Evolutionary conservation across 1,139 yeast species (phyloP), one percentile per base, ranked within the genome.

Genomic region (Citeromyces siamensis): DNA sequence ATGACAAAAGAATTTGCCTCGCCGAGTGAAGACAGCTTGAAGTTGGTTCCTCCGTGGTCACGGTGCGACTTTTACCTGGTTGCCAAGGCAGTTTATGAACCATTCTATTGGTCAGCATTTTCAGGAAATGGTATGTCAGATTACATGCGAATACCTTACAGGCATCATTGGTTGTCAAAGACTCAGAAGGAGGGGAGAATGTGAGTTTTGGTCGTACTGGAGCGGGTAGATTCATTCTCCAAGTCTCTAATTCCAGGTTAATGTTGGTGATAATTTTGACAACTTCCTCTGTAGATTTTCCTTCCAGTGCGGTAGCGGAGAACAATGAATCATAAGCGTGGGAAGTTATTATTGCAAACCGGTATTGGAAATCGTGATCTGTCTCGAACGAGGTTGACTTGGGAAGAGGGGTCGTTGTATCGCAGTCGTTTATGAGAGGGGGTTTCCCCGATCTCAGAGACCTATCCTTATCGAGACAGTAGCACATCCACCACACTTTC

Each of bases 401-500:
- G 14, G 48, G 36, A 2, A 51, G 43, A 1, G 58, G 53, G 2
- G 55, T 45, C 3, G 70, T 57, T 18, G 64, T 68, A 53, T 76
- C 83, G n/a, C 49, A 45, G 28, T 62, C 68, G 45, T 66, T 62
- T 16, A 78, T 62, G 18, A 67, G 47, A 0, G 84, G 80, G 2
- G 84, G 75, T 40, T 71, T 68, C 4, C 86, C 86, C 27, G 64
- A 51, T 42, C 74, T 66, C 46, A 72, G 57, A 38, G 80, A 68
- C 19, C 64, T 47, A 31, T 71, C 76, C 44, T 68, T 66, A 47
- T 80, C 88, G 33, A 64, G 50, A 34, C 58, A 53, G 43, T 71
- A 75, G 40, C 79, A 66, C 27, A 58, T 42, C 73, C 79, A 71
- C 75, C 81, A 80, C 2, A 75, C 40, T 8, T 53, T 51, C 29